Percentiles rank a stretch among this genome's conserved stretches.
Conservation (phyloP, 2,329 filamentous ascomycete species). For the Thelonectria discophora region DNA sequence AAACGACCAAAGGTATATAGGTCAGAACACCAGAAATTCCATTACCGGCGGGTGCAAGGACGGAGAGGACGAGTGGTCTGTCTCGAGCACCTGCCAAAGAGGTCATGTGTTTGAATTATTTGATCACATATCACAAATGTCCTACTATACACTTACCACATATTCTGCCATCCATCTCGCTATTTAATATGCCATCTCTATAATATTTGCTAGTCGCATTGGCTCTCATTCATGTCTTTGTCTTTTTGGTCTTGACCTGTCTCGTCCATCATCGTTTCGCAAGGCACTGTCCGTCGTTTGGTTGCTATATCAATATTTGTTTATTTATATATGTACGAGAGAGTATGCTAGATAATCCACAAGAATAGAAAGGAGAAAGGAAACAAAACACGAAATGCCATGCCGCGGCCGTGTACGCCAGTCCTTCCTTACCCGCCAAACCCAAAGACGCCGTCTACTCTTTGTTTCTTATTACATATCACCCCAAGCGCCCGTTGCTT, state of each 20-base stretch:
- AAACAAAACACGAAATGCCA: background rate
- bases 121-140: slow-evolving; percentile 1
- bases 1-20: background rate
- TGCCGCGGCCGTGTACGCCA: slow-evolving; percentile 2
- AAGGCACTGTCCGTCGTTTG: too few species aligned
- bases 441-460: background rate
- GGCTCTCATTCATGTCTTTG: background rate
- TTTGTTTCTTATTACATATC: slow-evolving; percentile 36
- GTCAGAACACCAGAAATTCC: background rate
- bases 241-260: background rate
- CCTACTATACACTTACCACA: background rate
- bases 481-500: slow-evolving; percentile 68
- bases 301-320: background rate
- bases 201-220: slow-evolving; percentile 10
- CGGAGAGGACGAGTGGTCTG: background rate
- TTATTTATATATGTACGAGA: background rate
- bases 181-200: slow-evolving; percentile 17
- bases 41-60: background rate
- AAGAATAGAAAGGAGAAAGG: background rate
- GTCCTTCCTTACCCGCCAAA: background rate
- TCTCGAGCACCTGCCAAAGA: background rate
- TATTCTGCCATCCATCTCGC: slow-evolving; percentile 2
- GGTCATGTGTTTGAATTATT: slow-evolving; percentile 5
- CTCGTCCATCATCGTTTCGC: background rate
- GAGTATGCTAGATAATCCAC: background rate